Conservation (phyloP, 2,329 filamentous ascomycete species). For the Nothophoma quercina region DNA sequence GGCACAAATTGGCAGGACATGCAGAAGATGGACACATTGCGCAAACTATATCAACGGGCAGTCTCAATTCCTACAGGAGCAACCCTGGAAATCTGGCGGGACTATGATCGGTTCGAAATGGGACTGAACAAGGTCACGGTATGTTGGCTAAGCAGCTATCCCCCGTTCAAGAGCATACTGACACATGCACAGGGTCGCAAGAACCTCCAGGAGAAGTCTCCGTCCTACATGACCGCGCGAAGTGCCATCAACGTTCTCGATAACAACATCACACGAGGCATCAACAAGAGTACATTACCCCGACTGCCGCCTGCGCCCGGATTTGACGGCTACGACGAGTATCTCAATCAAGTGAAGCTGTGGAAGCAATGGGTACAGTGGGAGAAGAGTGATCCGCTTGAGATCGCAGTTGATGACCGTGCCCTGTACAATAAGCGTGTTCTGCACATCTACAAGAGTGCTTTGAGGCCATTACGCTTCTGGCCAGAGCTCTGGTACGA, state of each 20-base stretch:
- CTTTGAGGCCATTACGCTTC: slow-evolving; percentile 90
- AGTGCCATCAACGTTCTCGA: slow-evolving; percentile 90
- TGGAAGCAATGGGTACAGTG: slow-evolving; percentile 96
- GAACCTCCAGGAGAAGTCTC: slow-evolving; percentile 90
- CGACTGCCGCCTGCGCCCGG: slow-evolving; percentile 82
- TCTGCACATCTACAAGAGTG: slow-evolving; percentile 91
- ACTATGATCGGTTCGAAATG: slow-evolving; percentile 97
- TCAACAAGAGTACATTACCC: slow-evolving; percentile 80
- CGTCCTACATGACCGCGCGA: slow-evolving; percentile 94
- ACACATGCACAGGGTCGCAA: slow-evolving; percentile 76
- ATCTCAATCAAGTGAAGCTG: slow-evolving; percentile 79
- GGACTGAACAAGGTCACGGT: slow-evolving; percentile 90
- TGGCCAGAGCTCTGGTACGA: slow-evolving; percentile 97
- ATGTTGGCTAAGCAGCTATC: slow-evolving; percentile 44
- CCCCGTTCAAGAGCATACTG: slow-evolving; percentile 15
- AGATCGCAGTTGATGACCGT: slow-evolving; percentile 82
- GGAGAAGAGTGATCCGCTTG: slow-evolving; percentile 92
- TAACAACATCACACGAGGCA: slow-evolving; percentile 81
- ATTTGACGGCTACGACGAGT: slow-evolving; percentile 87
- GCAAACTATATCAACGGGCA: slow-evolving; percentile 91
- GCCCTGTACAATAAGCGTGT: slow-evolving; percentile 79
- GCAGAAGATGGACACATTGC: slow-evolving; percentile 94
- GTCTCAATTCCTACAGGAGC: slow-evolving; percentile 85
- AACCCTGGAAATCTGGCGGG: slow-evolving; percentile 89
- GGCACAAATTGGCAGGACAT: slow-evolving; percentile 94